phyloP scores from a whole-genome alignment of 441 rosid genomes.

The Erodium moschatum region DNA sequence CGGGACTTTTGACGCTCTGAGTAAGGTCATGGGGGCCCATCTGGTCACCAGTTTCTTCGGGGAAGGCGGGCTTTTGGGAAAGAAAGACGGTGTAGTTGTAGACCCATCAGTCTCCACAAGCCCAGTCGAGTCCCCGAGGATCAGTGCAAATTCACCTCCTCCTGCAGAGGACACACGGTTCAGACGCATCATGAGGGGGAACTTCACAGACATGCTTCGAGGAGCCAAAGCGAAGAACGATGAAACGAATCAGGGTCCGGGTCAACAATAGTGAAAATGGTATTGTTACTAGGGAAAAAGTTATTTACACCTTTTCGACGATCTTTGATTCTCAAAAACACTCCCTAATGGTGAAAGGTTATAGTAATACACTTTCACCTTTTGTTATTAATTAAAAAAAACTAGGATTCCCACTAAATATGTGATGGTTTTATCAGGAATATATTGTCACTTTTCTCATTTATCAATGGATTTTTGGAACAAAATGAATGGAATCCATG shows the following conservation, averaged over 20 bases:
- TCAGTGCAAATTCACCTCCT: conserved; percentile 24
- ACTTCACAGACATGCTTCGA: conserved; percentile 79
- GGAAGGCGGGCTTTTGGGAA: conserved; percentile 69
- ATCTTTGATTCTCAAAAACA: too few species aligned
- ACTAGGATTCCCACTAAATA: too few species aligned
- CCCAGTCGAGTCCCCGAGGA: conserved; percentile 46
- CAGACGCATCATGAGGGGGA: conserved; percentile 85
- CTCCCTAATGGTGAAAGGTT: too few species aligned
- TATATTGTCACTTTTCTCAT: too few species aligned
- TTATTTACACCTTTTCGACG: too few species aligned
- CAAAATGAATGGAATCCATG: too few species aligned
- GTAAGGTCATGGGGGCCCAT: conserved; percentile 93
- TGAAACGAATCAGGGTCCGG: conserved; percentile 26
- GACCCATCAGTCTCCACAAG: conserved; percentile 30
- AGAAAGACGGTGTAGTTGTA: conserved; percentile 43
- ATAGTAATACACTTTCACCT: too few species aligned
- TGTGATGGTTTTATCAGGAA: too few species aligned
- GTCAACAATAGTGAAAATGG: background rate
- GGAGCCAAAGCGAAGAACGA: conserved; percentile 52
- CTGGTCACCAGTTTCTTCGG: conserved; percentile 82
- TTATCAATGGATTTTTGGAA: too few species aligned
- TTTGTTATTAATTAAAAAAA: too few species aligned
- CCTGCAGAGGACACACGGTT: conserved; percentile 76
- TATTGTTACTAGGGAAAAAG: too few species aligned
- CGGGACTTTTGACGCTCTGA: conserved; percentile 66